Evolutionary conservation across 768 basidiomycete species (phyloP), one percentile per base, ranked within the genome.

Genomic region (Mycena haematopus): DNA sequence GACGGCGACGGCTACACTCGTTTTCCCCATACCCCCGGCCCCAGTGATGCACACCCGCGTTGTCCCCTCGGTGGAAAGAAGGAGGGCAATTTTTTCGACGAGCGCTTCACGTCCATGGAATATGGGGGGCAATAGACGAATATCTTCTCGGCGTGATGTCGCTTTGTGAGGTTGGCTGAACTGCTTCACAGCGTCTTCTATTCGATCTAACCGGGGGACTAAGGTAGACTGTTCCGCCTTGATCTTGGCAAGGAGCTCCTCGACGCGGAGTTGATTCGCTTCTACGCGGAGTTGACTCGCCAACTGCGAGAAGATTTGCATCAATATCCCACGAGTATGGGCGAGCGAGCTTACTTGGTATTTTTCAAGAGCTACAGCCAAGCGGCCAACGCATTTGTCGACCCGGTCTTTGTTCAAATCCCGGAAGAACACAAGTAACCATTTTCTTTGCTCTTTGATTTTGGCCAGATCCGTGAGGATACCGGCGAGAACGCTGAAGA

Each of bases 11-110:
- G 79, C 76, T 33, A 75, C 63, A 6, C 76, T 67, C 5, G 79
- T 78, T 66, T 80, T 80, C 19, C 79, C 78, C 65, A 78, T 78
- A 14, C 79, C 79, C 3, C 77, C 79, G 7, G 24, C 33, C 17
- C 58, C 58, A 17, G 58, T 60, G 6, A 60, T 36, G 36, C 65
- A 49, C 53, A 67, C 52, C 58, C 49, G 36, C 17, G 60, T 52
- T 35, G 53, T 38, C 33, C 14, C 27, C 38, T 53, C 36, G 22
- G 14, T 10, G 27, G 24, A 22, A 21, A 68, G 38, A 2, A 62
- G 67, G 29, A 40, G 31, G 17, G 46, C 60, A 42, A 68, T 62
- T 2, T 58, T 47, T 2, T 54, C 24, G 10, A 70, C 58, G 19
- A 38, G 36, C 3, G 17, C 4, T 4, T 19, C 11, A 4, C 40